phyloP scores from a whole-genome alignment of 176 grass and related monocot genomes.

The Musa acuminata region DNA sequence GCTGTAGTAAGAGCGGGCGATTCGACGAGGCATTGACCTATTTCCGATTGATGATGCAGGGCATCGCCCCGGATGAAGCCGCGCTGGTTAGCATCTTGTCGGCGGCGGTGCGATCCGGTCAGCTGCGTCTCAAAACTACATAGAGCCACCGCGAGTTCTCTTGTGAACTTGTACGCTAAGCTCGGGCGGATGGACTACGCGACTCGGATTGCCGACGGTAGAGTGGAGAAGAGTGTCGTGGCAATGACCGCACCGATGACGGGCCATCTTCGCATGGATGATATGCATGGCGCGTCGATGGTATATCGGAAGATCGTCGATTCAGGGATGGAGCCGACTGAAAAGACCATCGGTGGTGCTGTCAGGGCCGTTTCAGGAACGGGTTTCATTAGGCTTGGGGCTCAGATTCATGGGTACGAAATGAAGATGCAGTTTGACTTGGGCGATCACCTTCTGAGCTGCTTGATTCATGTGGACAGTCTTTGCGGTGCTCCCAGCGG shows the following conservation, averaged over 20 bases:
- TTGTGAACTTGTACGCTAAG: conserved; percentile 5
- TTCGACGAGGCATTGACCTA: neutral
- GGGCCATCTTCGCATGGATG: neutral
- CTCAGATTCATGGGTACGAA: conserved; percentile 10
- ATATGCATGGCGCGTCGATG: neutral
- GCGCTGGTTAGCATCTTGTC: conserved; percentile 10
- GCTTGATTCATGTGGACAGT: conserved; percentile 12
- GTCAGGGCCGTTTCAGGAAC: neutral
- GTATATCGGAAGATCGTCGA: neutral
- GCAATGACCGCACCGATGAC: conserved; percentile 8
- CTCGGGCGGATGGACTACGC: conserved; percentile 10
- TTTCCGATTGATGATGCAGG: conserved; percentile 9
- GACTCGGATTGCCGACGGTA: neutral
- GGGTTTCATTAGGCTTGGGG: neutral
- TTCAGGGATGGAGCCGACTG: neutral
- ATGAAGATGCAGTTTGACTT: neutral
- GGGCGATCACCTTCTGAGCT: conserved; percentile 13
- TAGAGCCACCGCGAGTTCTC: neutral
- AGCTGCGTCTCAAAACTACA: neutral
- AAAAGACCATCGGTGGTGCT: conserved; percentile 15
- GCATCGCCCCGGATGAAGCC: conserved; percentile 13
- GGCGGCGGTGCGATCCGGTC: neutral
- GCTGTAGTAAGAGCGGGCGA: conserved; percentile 1
- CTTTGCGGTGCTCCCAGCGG: neutral
- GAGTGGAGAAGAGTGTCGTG: neutral